Evolutionary conservation across 2,329 filamentous ascomycete species (phyloP), one percentile per base, ranked within the genome.

Genomic region (Ceratocystis albifundus): DNA sequence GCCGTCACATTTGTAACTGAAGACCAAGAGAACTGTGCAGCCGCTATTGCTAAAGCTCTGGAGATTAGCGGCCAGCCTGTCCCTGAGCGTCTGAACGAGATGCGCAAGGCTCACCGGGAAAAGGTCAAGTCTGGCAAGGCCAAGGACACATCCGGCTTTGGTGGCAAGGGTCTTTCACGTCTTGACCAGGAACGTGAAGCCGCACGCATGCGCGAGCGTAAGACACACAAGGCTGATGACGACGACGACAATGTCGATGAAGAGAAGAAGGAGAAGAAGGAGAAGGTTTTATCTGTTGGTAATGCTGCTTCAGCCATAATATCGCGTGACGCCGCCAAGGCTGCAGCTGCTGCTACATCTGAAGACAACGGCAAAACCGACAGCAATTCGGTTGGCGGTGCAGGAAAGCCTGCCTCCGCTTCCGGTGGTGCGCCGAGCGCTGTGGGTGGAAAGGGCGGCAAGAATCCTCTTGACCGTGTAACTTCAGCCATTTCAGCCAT

Each of bases 111-210:
- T 1, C 96, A 95, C 76, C 83, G 87, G 67, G 89, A 95, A 71
- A 96, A 96, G 76, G 89, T 96, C 72, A 96, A 96, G 76, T 83
- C 87, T 6, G 94, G 93, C 62, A 94, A 95, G 74, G 91, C 90
- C 71, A 96, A 96, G 76, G 88, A 90, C 69, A 87, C 85, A 25
- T 90, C 88, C 67, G 94, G 94, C 1, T 99, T 99, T 71, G 93
- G 93, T 71, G 94, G 94, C 66, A 96, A 96, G 74, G 94, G 94
- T 68, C 81, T 99, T 44, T 94, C 97, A 74, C 86, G 87, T 61
- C 85, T 97, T 53, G 93, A 97, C 75, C 88, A 92, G 72, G 90
- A 96, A 71, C 89, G 93, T 73, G 91, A 96, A 73, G 87, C 89
- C 5, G 88, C 92, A 55, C 88, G 91, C 70, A 84, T 88, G 72